Percentiles rank a stretch among this genome's conserved stretches.
Conservation (phyloP, 805 yeast species). For the Nakazawaea ishiwadae region DNA sequence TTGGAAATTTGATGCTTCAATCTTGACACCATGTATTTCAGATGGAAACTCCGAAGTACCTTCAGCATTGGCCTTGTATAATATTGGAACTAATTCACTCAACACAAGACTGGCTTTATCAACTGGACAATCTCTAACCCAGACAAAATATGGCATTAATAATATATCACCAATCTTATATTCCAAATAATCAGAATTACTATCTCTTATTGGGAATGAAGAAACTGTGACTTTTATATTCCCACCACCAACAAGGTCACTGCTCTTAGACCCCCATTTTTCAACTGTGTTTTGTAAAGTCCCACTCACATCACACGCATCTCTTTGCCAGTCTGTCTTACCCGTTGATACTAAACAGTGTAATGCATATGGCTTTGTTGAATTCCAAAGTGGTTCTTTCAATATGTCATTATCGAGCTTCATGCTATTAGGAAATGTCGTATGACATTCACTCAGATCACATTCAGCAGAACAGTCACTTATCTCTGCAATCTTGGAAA, state of each 20-base stretch:
- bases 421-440: slow-evolving; percentile 48
- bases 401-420: slow-evolving; percentile 31
- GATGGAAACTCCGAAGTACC: slow-evolving; percentile 15
- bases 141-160: slow-evolving; percentile 69
- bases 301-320: slow-evolving; percentile 45
- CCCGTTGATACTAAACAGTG: slow-evolving; percentile 85
- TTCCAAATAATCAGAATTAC: slow-evolving; percentile 34
- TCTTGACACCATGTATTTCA: slow-evolving; percentile 25
- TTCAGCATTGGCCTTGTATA: slow-evolving; percentile 25
- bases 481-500: slow-evolving; percentile 33
- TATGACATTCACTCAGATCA: slow-evolving; percentile 40
- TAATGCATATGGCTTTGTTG: slow-evolving; percentile 62
- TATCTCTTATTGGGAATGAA: slow-evolving; percentile 37
- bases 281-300: slow-evolving; percentile 22
- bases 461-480: slow-evolving; percentile 53
- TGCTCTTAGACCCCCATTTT: slow-evolving; percentile 20
- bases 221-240: slow-evolving; percentile 48
- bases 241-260: slow-evolving; percentile 21
- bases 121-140: slow-evolving; percentile 50
- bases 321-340: slow-evolving; percentile 77
- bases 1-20: slow-evolving; percentile 33
- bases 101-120: slow-evolving; percentile 41
- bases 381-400: slow-evolving; percentile 52
- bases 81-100: slow-evolving; percentile 35
- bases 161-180: slow-evolving; percentile 54